Conservation (phyloP, 768 basidiomycete genomes). For the Psilocybe cyanescens region DNA sequence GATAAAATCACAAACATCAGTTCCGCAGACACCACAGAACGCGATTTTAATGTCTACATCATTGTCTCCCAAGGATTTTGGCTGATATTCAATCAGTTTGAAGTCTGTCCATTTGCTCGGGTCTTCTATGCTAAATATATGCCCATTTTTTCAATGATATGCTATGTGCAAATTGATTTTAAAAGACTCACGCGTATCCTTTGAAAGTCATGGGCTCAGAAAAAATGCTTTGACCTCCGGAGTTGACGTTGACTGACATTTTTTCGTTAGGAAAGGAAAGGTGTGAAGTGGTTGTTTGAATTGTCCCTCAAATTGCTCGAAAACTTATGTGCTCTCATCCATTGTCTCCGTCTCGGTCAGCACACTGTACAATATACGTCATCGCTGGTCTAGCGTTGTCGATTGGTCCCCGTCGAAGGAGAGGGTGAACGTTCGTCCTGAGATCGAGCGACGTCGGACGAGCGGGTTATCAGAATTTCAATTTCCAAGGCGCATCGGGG, state of each 20-base stretch:
- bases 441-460: background rate
- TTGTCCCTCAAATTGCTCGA: background rate
- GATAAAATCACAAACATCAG: slow-evolving; percentile 40
- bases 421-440: background rate
- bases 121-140: slow-evolving; percentile 28
- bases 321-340: background rate
- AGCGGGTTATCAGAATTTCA: background rate
- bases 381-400: no score
- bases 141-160: background rate
- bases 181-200: background rate
- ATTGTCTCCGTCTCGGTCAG: background rate
- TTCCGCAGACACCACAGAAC: slow-evolving; percentile 55
- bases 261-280: background rate
- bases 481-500: background rate
- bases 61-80: slow-evolving; percentile 53
- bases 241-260: background rate
- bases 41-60: slow-evolving; percentile 62
- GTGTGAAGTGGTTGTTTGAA: background rate
- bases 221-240: no score
- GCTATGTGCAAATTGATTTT: no score
- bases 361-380: no score
- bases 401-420: no score
- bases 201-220: background rate
- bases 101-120: slow-evolving; percentile 43
- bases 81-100: slow-evolving; percentile 49